phyloP scores from a whole-genome alignment of 495 filamentous ascomycete genomes.

The Aspergillus indologenus region DNA sequence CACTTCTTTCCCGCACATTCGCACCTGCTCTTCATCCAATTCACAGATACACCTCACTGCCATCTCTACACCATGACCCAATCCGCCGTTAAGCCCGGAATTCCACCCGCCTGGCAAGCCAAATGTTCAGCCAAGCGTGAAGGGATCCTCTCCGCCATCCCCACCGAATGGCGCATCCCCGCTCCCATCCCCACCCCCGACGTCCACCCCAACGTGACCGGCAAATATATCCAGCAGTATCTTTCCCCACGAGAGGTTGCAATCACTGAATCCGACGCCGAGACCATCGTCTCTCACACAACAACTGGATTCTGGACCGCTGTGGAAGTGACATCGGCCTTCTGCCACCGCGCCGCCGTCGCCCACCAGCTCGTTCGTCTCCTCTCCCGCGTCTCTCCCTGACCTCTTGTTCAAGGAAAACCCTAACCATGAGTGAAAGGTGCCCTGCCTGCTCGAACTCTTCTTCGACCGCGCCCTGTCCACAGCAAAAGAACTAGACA shows the following conservation, averaged over 20 bases:
- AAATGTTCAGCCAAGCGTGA: conserved; percentile 50
- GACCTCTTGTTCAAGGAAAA: too few species aligned
- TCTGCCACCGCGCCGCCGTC: conserved; percentile 55
- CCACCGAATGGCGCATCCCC: conserved; percentile 53
- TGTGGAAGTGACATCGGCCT: conserved; percentile 51
- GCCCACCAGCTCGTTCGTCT: conserved; percentile 48
- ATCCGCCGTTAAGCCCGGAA: background rate
- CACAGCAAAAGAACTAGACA: conserved; percentile 58
- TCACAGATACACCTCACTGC: too few species aligned
- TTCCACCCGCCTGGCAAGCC: conserved; percentile 36
- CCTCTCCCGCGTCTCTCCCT: too few species aligned
- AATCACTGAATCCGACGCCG: conserved; percentile 54
- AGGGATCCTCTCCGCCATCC: conserved; percentile 53
- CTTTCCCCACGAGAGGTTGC: conserved; percentile 53
- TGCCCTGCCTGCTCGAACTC: conserved; percentile 60
- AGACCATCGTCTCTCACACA: conserved; percentile 47
- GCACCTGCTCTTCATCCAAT: too few species aligned
- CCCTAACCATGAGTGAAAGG: too few species aligned
- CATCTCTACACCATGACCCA: background rate
- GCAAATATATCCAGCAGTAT: conserved; percentile 54
- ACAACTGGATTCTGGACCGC: conserved; percentile 45
- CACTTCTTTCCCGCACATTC: too few species aligned
- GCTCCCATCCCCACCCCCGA: conserved; percentile 43
- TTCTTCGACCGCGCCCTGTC: conserved; percentile 61
- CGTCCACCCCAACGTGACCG: conserved; percentile 62